Base-by-base conservation (phyloP, 1,139 yeast genomes). In the Pneumocystis oryctolagi region DNA sequence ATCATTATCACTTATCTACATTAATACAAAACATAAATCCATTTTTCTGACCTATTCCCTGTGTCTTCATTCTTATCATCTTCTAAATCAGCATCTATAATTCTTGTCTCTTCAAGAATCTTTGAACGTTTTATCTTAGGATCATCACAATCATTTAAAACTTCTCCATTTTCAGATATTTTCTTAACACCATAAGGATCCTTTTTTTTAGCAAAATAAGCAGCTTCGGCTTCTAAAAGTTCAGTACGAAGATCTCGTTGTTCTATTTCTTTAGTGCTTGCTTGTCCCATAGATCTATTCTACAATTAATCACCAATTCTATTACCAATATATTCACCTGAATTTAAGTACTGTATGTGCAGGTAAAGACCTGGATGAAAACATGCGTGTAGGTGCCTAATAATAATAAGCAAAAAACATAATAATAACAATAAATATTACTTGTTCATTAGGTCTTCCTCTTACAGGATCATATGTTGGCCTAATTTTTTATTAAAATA, bases 381-480 rank as follows among this genome's bases (percentile, higher is more conserved):
- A 58, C 80, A 72, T 18, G 75, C 78, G 32, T 63, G 75, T 63
- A 59, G 79, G 72, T 53, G 77, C 74, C 64, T 73, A 70, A 62
- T 1, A 47, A 14, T 3, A 47, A 4, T 47, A 25, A 47, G 12
- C 20, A 47, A 25, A 47, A 39, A 18, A 47, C 4, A 47, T n/a
- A 25, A 25, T 12, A 47, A 25, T 9, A 1, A 47, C 8, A 14
- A 4, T 47, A 12, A 47, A 47, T 25, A n/a, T 12, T 47, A 47
- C 55, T 25, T 47, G 55, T 25, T 47, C 55, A 47, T 79, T 74
- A 37, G 76, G 77, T 68, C 81, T 82, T 3, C 96, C 97, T 69
- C 83, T 80, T 64, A 95, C 89, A 65, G 92, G 87, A 70, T 89
- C 96, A 66, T 88, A 79, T 8, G 95, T 88, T 0, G 97, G 96